These are phyloP conservation scores for Harringtonia aguacate DNA, from an alignment of 2,329 filamentous ascomycete species.

Conservation along the genomic window DNA sequence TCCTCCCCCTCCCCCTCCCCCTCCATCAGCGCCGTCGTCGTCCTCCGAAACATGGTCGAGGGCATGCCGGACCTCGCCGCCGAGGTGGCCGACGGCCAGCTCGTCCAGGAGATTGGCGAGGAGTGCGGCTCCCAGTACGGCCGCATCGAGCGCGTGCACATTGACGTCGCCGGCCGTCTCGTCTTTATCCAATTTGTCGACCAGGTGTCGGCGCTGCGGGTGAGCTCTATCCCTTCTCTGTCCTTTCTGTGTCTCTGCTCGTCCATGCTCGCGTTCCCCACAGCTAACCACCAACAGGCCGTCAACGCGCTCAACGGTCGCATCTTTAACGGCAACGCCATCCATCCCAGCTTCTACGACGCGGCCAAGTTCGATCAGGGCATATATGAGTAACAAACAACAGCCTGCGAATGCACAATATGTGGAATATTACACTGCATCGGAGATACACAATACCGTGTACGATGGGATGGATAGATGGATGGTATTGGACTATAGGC, in stretches of 20 bases:
- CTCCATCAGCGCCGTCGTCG: constrained; percentile 64
- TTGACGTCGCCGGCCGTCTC: constrained; percentile 51
- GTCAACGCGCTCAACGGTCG: constrained; percentile 83
- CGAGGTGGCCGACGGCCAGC: constrained; percentile 58
- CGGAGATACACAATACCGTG: too few relatives aligned
- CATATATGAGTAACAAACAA: constrained; percentile 7
- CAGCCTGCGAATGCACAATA: not conserved
- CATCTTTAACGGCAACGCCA: constrained; percentile 78
- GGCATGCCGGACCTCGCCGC: constrained; percentile 63
- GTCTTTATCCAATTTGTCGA: constrained; percentile 95
- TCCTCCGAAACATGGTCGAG: constrained; percentile 76
- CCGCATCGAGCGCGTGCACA: constrained; percentile 66
- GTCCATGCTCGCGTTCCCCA: too few relatives aligned
- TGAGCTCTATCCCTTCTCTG: constrained; percentile 29
- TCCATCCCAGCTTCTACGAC: constrained; percentile 75
- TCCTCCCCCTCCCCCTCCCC: too few relatives aligned
- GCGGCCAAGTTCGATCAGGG: constrained; percentile 70
- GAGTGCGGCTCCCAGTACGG: constrained; percentile 79
- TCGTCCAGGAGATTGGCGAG: constrained; percentile 92
- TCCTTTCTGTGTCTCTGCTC: not conserved
- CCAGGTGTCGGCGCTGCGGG: constrained; percentile 70
- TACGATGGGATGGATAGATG: too few relatives aligned
- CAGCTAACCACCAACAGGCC: too few relatives aligned
- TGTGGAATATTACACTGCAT: not conserved
- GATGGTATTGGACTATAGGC: too few relatives aligned